Evolutionary conservation across 2,329 filamentous ascomycete genomes (phyloP).

Genomic region (Ceratocystis papillata): DNA sequence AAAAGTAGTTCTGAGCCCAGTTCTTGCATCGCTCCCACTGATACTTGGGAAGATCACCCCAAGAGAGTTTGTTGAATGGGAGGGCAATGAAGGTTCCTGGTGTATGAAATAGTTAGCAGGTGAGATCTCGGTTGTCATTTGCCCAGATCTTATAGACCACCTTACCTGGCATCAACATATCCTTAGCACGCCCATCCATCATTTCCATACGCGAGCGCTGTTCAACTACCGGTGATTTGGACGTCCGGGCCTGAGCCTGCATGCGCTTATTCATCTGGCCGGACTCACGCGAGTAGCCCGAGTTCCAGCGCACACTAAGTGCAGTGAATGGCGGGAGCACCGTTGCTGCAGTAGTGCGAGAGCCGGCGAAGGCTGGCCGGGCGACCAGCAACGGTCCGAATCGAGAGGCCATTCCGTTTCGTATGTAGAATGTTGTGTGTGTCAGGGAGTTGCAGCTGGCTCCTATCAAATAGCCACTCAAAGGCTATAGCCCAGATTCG

Average conservation of each 20-base stretch:
- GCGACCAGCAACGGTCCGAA: slow-evolving; percentile 11
- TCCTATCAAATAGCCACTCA: not conserved
- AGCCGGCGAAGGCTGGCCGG: slow-evolving; percentile 7
- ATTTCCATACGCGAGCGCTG: slow-evolving; percentile 7
- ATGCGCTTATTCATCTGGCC: slow-evolving; percentile 9
- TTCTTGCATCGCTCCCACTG: slow-evolving; percentile 33
- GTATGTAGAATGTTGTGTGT: not conserved
- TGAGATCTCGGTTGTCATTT: not conserved
- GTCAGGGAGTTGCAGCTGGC: not conserved
- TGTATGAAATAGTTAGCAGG: not conserved
- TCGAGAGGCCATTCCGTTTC: slow-evolving; percentile 15
- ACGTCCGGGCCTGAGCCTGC: slow-evolving; percentile 17
- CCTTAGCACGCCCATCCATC: slow-evolving; percentile 18
- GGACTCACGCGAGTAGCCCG: not conserved
- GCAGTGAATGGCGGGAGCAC: not conserved
- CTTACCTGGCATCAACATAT: slow-evolving; percentile 23
- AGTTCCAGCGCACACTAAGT: not conserved
- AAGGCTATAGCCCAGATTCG: not conserved
- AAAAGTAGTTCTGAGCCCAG: slow-evolving; percentile 32
- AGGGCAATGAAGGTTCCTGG: slow-evolving; percentile 42
- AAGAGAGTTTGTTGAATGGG: slow-evolving; percentile 26
- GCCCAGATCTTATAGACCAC: not conserved
- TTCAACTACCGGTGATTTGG: slow-evolving; percentile 16
- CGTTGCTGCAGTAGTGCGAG: not conserved
- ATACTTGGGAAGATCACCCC: slow-evolving; percentile 34